These are phyloP conservation scores for Termitomyces titanicus DNA, from an alignment of 768 basidiomycete species.

Conservation along the genomic window DNA sequence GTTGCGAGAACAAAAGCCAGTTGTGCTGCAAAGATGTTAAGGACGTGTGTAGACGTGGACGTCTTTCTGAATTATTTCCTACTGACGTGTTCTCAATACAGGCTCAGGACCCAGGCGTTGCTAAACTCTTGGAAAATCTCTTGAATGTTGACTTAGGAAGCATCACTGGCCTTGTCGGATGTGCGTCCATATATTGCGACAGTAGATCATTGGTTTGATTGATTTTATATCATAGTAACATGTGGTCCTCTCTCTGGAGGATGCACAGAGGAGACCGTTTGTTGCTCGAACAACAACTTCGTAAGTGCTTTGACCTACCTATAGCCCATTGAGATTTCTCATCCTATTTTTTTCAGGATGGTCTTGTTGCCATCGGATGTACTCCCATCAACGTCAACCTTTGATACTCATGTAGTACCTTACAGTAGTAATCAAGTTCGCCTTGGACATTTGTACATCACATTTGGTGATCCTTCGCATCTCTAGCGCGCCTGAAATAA, in stretches of 20 bases:
- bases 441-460: too few relatives aligned
- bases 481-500: too few relatives aligned
- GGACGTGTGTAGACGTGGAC: not conserved
- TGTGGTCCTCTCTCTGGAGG: not conserved
- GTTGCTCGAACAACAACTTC: conserved; percentile 3
- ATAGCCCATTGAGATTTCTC: not conserved
- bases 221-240: not conserved
- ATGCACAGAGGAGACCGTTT: conserved; percentile 1
- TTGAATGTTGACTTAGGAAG: not conserved
- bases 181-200: not conserved
- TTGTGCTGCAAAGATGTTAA: not conserved
- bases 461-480: too few relatives aligned
- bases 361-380: conserved; percentile 5
- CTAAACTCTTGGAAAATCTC: not conserved
- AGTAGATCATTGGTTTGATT: too few relatives aligned
- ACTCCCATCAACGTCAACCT: not conserved
- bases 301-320: not conserved
- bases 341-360: not conserved
- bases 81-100: not conserved
- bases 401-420: too few relatives aligned
- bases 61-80: not conserved
- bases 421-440: too few relatives aligned
- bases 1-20: not conserved
- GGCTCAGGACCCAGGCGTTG: not conserved
- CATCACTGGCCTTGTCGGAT: not conserved